phyloP scores from a whole-genome alignment of 2,329 filamentous ascomycete species.

The Exutisphaerella laricina region DNA sequence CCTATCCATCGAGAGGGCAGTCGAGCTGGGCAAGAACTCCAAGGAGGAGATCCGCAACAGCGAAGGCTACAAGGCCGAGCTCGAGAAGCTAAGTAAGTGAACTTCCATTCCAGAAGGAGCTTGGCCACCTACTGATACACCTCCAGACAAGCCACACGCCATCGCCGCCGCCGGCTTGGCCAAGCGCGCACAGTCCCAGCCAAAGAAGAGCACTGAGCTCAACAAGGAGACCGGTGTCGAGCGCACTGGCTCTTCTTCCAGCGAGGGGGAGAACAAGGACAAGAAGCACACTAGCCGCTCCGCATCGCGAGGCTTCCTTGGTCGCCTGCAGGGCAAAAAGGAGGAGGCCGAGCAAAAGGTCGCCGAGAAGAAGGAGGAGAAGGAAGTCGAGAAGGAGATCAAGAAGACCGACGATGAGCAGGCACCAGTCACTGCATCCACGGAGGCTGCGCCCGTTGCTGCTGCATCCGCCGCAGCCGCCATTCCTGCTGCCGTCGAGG shows the following conservation, averaged over 20 bases:
- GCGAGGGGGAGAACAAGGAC: slow-evolving; percentile 32
- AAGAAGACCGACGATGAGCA: slow-evolving; percentile 30
- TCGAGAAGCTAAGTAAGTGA: slow-evolving; percentile 65
- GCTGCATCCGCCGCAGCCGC: slow-evolving; percentile 25
- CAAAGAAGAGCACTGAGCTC: slow-evolving; percentile 47
- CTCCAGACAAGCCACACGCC: slow-evolving; percentile 30
- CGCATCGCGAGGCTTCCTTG: slow-evolving; percentile 54
- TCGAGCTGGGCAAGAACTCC: slow-evolving; percentile 77
- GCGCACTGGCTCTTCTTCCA: slow-evolving; percentile 39
- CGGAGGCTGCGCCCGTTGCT: slow-evolving; percentile 28
- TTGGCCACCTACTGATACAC: slow-evolving; percentile 32
- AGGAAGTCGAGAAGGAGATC: slow-evolving; percentile 41
- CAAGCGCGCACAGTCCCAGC: slow-evolving; percentile 34
- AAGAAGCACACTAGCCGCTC: slow-evolving; percentile 56
- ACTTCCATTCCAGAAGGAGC: neutral
- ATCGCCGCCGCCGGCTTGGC: slow-evolving; percentile 32
- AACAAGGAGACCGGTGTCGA: slow-evolving; percentile 34
- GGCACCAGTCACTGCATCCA: slow-evolving; percentile 36
- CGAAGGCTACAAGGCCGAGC: slow-evolving; percentile 81
- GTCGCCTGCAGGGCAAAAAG: slow-evolving; percentile 56
- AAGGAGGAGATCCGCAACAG: slow-evolving; percentile 67
- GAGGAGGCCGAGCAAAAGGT: slow-evolving; percentile 44
- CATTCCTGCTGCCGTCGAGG: slow-evolving; percentile 24
- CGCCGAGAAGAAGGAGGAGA: slow-evolving; percentile 42
- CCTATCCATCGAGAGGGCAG: slow-evolving; percentile 72